phyloP scores from a whole-genome alignment of 352 stramenopile species.

The Globisporangium nodosum region DNA sequence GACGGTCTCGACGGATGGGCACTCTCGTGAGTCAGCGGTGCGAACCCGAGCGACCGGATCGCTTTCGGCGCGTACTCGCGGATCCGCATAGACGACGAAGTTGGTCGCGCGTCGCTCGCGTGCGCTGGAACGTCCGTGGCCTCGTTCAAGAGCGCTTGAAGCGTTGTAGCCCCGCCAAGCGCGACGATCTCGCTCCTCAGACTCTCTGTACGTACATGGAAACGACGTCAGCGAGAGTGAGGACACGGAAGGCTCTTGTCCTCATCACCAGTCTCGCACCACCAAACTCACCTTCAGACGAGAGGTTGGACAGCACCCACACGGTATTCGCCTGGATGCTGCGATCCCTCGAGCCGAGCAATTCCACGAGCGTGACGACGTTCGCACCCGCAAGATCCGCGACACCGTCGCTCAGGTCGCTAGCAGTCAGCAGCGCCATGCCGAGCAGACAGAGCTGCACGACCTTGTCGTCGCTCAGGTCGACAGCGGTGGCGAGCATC shows the following conservation, averaged over 20 bases:
- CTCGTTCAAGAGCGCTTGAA: slow-evolving; percentile 66
- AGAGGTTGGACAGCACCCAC: slow-evolving; percentile 77
- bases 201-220: slow-evolving; percentile 20
- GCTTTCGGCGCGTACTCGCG: slow-evolving; percentile 73
- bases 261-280: too few species aligned
- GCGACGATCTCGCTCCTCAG: slow-evolving; percentile 44
- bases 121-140: slow-evolving; percentile 13
- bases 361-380: slow-evolving; percentile 33
- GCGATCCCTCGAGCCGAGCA: slow-evolving; percentile 44
- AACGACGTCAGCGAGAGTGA: too few species aligned
- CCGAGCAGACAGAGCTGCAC: slow-evolving; percentile 59
- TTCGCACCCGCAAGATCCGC: slow-evolving; percentile 25
- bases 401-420: slow-evolving; percentile 25
- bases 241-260: too few species aligned
- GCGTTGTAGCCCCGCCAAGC: slow-evolving; percentile 42
- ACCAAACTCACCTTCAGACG: slow-evolving; percentile 34
- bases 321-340: slow-evolving; percentile 67
- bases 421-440: slow-evolving; percentile 49
- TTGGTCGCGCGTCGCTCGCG: slow-evolving; percentile 15
- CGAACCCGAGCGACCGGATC: slow-evolving; percentile 63
- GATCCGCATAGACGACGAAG: slow-evolving; percentile 67
- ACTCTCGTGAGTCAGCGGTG: slow-evolving; percentile 19
- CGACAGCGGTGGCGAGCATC: slow-evolving; percentile 16
- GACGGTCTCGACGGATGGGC: background rate
- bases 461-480: slow-evolving; percentile 38